Conservation (phyloP, 164 flowering plant species). For the Sextonia rubra region DNA sequence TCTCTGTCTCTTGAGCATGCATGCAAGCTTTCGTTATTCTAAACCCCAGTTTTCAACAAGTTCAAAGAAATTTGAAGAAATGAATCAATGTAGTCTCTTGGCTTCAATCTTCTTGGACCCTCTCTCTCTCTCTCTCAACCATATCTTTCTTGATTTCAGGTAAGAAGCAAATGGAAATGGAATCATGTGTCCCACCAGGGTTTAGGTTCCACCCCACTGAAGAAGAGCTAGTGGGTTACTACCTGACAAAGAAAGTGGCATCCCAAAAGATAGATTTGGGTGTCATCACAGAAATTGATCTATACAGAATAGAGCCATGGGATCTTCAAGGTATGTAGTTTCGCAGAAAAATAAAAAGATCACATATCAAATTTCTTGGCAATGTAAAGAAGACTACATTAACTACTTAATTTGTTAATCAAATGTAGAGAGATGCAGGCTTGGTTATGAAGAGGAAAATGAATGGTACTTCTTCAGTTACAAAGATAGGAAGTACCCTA, state of each 20-base stretch:
- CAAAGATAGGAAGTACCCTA: constrained; percentile 79
- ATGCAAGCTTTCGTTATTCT: too few species aligned
- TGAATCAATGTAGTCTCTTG: not conserved
- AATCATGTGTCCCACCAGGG: constrained; percentile 65
- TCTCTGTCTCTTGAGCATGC: too few species aligned
- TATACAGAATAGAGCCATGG: constrained; percentile 88
- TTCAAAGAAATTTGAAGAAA: too few species aligned
- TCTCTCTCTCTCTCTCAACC: not conserved
- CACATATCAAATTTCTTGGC: too few species aligned
- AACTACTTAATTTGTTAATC: not conserved
- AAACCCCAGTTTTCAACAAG: too few species aligned
- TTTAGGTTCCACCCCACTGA: constrained; percentile 90
- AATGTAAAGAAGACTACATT: not conserved
- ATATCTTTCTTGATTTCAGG: constrained; percentile 7
- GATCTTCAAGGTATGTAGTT: constrained; percentile 64
- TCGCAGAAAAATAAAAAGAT: not conserved
- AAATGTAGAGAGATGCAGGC: constrained; percentile 55
- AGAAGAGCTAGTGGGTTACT: constrained; percentile 83
- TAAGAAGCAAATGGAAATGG: constrained; percentile 9
- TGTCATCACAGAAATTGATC: constrained; percentile 69
- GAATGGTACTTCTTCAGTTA: constrained; percentile 90
- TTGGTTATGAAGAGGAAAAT: constrained; percentile 59
- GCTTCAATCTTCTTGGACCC: not conserved
- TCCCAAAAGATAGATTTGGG: constrained; percentile 58
- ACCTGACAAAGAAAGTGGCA: constrained; percentile 57